Base-by-base conservation (phyloP, 1,284 basidiomycete genomes). In the Mycena sp. region DNA sequence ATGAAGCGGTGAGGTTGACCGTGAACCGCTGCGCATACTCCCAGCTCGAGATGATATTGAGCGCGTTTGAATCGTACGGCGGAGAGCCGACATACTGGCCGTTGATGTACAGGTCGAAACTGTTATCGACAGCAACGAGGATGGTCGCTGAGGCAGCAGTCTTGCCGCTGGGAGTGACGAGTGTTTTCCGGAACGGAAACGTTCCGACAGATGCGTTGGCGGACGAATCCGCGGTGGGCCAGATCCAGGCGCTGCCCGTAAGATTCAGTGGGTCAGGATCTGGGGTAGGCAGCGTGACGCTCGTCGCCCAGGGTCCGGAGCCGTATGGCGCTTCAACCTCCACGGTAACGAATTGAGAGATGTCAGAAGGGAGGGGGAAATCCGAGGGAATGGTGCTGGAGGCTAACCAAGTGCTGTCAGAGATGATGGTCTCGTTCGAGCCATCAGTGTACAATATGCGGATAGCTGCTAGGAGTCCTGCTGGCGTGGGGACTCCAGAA, bases 31-130 rank as follows among this genome's bases (percentile, higher is more conserved):
- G 50, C 19, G 59, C 51, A 26, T 55, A 49, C 16, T 48, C 21
- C 52, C 51, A 59, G 23, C 1, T 12, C 14, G 44, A 12, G 16
- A 19, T 6, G 11, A 16, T 21, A 25, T n/a, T 17, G 7, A 11
- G 17, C 4, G 23, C 12, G 29, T 57, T 46, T 2, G 44, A 11
- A 14, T 48, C 51, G 16, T 23, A n/a, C 19, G 63, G 58, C 6
- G 59, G 59, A 1, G 60, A 32, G 23, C 61, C 63, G n/a, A 71
- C 37, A 14, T 49, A 46, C 4, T 58, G 37, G 11, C 67, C 66
- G 43, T 69, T 68, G 30, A 69, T 26, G 37, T 59, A 71, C 2
- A 71, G 58, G 0, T 38, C 25, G 59, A 71, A 71, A n/a, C 40
- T 53, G 40, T 71, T 63, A 43, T 71, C 70, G 28, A 60, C 66